Evolutionary conservation across 2,329 filamentous ascomycete genomes (phyloP).

Genomic region (Cadophora malorum): DNA sequence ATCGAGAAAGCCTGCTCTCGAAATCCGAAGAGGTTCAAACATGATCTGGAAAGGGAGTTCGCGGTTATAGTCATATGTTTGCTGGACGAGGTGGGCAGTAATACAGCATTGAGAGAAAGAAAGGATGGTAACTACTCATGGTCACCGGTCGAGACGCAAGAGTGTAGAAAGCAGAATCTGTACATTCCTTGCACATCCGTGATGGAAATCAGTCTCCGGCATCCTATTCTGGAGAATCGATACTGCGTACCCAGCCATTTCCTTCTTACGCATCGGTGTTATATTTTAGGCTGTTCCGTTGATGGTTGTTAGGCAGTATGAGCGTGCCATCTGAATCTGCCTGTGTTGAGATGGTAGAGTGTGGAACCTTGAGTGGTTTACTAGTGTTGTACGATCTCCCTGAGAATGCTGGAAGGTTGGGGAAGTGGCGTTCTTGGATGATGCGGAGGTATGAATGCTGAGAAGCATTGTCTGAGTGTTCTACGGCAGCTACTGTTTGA

Average conservation of each 20-base stretch:
- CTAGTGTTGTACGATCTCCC: not conserved
- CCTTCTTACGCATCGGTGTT: conserved; percentile 19
- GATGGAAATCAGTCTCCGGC: conserved; percentile 4
- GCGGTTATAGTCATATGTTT: not conserved
- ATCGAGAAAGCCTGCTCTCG: not conserved
- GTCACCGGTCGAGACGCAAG: not conserved
- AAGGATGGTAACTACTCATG: not conserved
- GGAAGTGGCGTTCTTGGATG: not conserved
- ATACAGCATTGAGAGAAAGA: not conserved
- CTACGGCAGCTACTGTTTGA: not conserved
- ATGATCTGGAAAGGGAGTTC: not conserved
- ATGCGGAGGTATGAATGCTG: not conserved
- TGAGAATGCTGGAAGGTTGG: conserved; percentile 2
- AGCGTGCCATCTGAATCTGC: conserved; percentile 16
- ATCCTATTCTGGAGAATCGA: conserved; percentile 16
- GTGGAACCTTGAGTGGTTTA: conserved; percentile 7
- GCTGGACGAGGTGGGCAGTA: not conserved
- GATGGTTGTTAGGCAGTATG: conserved; percentile 18
- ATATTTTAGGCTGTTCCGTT: conserved; percentile 11
- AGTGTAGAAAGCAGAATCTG: not conserved
- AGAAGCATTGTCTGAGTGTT: not conserved
- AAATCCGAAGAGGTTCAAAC: not conserved
- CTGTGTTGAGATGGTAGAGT: conserved; percentile 22
- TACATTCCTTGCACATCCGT: not conserved
- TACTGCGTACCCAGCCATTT: conserved; percentile 20